Percentiles rank a stretch among this genome's conserved stretches.
Evolutionary conservation across 2,329 filamentous ascomycete genomes (phyloP).

Genomic region (Trichoderma koningiopsis): DNA sequence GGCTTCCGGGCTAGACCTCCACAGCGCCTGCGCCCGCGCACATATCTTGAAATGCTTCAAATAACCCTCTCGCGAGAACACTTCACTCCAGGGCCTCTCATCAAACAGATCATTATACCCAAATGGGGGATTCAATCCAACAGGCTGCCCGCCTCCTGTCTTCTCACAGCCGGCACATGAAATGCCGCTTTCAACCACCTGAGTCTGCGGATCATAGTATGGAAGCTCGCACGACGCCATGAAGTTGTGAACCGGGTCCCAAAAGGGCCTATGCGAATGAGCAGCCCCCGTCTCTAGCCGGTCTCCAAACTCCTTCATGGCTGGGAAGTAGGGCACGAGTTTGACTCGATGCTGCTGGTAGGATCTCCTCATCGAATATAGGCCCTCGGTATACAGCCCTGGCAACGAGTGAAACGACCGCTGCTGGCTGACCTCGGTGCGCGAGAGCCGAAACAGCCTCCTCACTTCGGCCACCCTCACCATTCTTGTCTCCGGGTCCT

Average conservation of each 20-base stretch:
- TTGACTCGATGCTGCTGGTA: conserved; percentile 8
- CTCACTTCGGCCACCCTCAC: conserved; percentile 16
- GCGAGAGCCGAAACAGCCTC: conserved; percentile 18
- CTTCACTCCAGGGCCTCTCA: not conserved
- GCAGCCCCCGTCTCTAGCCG: conserved; percentile 1
- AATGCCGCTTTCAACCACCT: not conserved
- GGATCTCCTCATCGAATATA: conserved; percentile 9
- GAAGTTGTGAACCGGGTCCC: conserved; percentile 20
- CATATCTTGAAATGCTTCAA: conserved; percentile 20
- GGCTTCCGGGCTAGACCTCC: conserved; percentile 11
- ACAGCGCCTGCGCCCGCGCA: conserved; percentile 12
- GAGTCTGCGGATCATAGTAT: conserved; percentile 9
- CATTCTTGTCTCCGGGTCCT: conserved; percentile 23
- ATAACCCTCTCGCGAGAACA: conserved; percentile 20
- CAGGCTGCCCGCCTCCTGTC: not conserved
- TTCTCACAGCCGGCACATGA: conserved; percentile 18
- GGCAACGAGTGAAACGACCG: conserved; percentile 16
- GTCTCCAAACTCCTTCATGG: conserved; percentile 17
- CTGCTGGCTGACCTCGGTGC: conserved; percentile 9
- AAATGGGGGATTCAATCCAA: not conserved
- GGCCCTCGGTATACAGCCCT: not conserved
- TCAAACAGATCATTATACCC: conserved; percentile 1
- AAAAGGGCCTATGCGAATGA: conserved; percentile 6
- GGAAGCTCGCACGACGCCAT: conserved; percentile 23
- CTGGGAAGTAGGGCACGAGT: conserved; percentile 17